Conservation (phyloP, 768 basidiomycete genomes). For the Mycena sanguinolenta region DNA sequence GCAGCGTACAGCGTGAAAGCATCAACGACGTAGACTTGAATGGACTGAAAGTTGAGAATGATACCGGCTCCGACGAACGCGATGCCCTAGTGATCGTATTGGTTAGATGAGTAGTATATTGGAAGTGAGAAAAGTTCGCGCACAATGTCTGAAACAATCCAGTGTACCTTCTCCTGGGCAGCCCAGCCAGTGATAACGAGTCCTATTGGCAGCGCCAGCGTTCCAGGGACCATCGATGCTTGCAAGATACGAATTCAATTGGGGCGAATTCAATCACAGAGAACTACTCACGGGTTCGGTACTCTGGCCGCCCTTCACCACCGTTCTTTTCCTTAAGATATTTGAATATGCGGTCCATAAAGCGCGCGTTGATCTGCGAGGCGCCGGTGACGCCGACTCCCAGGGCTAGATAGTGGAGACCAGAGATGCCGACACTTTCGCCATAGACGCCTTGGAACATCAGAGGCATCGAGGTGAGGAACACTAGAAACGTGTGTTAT, state of each 20-base stretch:
- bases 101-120: not conserved
- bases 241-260: not conserved
- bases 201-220: constrained; percentile 73
- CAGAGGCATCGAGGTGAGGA: constrained; percentile 72
- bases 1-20: constrained; percentile 76
- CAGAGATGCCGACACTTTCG: constrained; percentile 68
- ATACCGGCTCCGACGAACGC: constrained; percentile 67
- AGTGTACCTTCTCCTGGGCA: constrained; percentile 67
- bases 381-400: constrained; percentile 70
- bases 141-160: constrained; percentile 81
- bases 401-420: constrained; percentile 79
- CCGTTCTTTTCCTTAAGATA: constrained; percentile 61
- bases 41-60: constrained; percentile 65
- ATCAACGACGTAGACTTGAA: constrained; percentile 79
- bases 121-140: constrained; percentile 38
- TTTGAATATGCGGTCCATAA: constrained; percentile 70
- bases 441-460: constrained; percentile 71
- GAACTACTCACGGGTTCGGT: constrained; percentile 57
- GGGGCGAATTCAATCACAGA: not conserved
- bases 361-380: constrained; percentile 67
- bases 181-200: constrained; percentile 81
- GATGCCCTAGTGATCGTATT: constrained; percentile 59
- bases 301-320: constrained; percentile 64
- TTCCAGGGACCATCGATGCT: constrained; percentile 74
- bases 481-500: constrained; percentile 56